Percentiles rank a stretch among this genome's conserved stretches.
Evolutionary conservation across 257 asterid species (phyloP).

Genomic region (Osmanthus fragrans): DNA sequence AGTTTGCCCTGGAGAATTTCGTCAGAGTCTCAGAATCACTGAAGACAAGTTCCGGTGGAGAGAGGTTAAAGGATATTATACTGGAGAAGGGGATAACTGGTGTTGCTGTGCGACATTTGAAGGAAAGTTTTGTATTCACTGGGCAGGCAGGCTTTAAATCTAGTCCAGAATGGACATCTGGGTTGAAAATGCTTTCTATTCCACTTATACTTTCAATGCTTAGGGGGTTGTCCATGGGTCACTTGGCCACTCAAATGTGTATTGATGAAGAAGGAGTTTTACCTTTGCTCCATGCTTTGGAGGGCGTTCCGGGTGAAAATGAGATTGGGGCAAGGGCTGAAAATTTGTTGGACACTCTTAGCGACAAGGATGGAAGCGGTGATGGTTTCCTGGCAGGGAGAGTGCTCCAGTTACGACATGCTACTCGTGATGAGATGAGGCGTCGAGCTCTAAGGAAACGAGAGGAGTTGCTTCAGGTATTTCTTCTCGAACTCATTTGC

Average conservation of each 20-base stretch:
- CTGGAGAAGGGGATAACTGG: constrained; percentile 87
- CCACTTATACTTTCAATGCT: constrained; percentile 95
- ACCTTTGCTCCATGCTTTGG: constrained; percentile 90
- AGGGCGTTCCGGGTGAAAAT: constrained; percentile 93
- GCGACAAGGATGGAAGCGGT: constrained; percentile 84
- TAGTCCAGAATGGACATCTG: constrained; percentile 68
- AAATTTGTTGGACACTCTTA: constrained; percentile 89
- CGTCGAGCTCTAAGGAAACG: constrained; percentile 86
- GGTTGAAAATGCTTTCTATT: constrained; percentile 79
- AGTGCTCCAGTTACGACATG: constrained; percentile 78
- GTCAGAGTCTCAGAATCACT: constrained; percentile 96
- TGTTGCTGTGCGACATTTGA: constrained; percentile 78
- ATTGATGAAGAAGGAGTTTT: constrained; percentile 82
- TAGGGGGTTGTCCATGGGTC: constrained; percentile 94
- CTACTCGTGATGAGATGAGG: constrained; percentile 94
- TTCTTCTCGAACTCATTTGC: constrained; percentile 16
- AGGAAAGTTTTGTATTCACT: constrained; percentile 70
- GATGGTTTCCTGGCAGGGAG: constrained; percentile 80
- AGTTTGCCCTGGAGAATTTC: constrained; percentile 88
- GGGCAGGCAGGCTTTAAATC: constrained; percentile 78
- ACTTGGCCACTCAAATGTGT: constrained; percentile 83
- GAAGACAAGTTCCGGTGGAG: constrained; percentile 95
- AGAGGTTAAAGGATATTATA: constrained; percentile 94
- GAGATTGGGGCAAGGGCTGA: constrained; percentile 99
- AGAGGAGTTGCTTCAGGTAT: constrained; percentile 89